Evolutionary conservation across 352 stramenopile species (phyloP), one percentile per base, ranked within the genome.

Genomic region (Stephanocyclus meneghinianus): DNA sequence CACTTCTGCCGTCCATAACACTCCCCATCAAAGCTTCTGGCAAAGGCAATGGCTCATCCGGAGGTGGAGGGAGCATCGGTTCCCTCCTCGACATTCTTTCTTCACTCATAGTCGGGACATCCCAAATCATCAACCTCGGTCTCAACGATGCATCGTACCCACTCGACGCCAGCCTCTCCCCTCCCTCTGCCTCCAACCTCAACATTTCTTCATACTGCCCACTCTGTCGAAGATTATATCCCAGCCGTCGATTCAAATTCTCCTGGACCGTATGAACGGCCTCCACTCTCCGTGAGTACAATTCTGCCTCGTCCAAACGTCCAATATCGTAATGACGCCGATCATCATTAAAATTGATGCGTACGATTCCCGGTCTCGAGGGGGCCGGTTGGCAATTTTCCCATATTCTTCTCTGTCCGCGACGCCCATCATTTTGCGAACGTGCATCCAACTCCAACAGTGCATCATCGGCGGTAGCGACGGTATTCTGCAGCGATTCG

Each of bases 161-260:
- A 13, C 35, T 44, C 5, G 26, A 44, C 30, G 18, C 13, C 50
- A 76, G 21, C 53, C 30, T 67, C 11, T 11, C n/a, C 47, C 78
- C 70, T 48, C 66, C 68, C 21, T 82, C 63, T 0, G 47, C 26
- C 47, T 75, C 72, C 62, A 47, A 21, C 7, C 32, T n/a, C 66
- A 74, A 57, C 68, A 78, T 77, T 47, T 68, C 55, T 21, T 78
- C 65, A 40, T 63, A 76, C 30, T 68, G 3, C 6, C 65, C 53
- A 13, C 30, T 61, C 13, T 67, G 57, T 2, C 47, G 32, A 18
- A 75, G 32, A 42, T 71, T 63, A 15, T 61, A 63, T 7, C 64
- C 68, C 15, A 82, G 16, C 30, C 61, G 45, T 35, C 8, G 7
- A 48, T 60, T 63, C 18, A 82, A 47, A 59, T 47, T 62, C 2